Evolutionary conservation across 441 rosid genomes (phyloP).

Genomic region (Theobroma grandiflorum): DNA sequence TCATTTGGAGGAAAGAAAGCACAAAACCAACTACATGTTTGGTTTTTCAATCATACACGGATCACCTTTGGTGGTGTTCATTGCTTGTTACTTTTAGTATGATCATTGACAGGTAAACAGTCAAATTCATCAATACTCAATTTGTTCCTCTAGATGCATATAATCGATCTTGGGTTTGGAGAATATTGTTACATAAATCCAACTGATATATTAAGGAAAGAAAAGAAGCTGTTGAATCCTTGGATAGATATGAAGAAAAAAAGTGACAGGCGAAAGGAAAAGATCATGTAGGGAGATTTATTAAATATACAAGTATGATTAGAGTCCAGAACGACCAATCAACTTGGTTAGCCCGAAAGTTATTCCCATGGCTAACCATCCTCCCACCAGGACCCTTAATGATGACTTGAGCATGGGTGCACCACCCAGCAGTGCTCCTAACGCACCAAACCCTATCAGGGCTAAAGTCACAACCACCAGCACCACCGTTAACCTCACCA

Average conservation of each 20-base stretch:
- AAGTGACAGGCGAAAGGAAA: neutral
- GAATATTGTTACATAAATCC: no score
- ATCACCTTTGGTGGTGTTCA: neutral
- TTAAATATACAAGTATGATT: neutral
- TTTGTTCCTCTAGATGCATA: no score
- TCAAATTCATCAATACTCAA: neutral
- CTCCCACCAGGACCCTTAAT: constrained; percentile 31
- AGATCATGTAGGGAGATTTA: neutral
- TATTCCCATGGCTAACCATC: constrained; percentile 35
- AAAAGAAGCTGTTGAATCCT: neutral
- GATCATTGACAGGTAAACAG: neutral
- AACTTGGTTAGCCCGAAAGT: constrained; percentile 33
- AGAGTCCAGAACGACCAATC: constrained; percentile 32
- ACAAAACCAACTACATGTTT: neutral
- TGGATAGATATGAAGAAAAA: neutral
- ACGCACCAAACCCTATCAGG: constrained; percentile 27
- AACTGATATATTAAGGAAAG: no score
- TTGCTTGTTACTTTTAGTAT: neutral
- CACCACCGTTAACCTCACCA: constrained; percentile 33
- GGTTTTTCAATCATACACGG: neutral
- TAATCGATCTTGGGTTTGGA: neutral
- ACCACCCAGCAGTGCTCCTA: constrained; percentile 26
- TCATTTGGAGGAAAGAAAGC: neutral
- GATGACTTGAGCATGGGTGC: constrained; percentile 16
- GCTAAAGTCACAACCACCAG: constrained; percentile 26